Base-by-base conservation (phyloP, 106 monocot species). In the Phalaenopsis equestris region DNA sequence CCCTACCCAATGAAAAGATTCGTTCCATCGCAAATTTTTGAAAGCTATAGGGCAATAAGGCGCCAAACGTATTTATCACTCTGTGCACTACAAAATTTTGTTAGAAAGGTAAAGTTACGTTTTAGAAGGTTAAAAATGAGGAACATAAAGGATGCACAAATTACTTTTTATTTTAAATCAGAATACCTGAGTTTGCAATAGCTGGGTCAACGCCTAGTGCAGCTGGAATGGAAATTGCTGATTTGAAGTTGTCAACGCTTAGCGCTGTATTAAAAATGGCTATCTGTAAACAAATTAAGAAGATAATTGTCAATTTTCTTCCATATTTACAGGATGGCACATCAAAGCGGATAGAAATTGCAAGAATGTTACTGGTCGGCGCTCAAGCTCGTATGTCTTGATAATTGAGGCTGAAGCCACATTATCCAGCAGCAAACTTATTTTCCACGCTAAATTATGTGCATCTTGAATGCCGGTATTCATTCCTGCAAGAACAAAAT, bases 381-480 rank as follows among this genome's bases (percentile, higher is more conserved):
- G 98, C 84, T 99, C 98, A 42, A 73, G 81, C 77, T 99, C 98
- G 77, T 94, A 99, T 68, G 94, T 91, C 73, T 86, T 79, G 56
- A 95, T 82, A 61, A 99, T 87, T 75, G 89, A 89, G 18, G 80
- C 76, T 75, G 93, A 89, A 86, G 88, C 81, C 73, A 87, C 76
- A 78, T 87, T 83, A 82, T 83, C 79, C 23, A 86, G 41, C 36
- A 94, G 52, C 56, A 76, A 86, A 85, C 83, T 81, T 47, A 97
- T 82, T 82, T 97, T 97, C 96, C 96, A 97, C 17, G 96, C 96
- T 79, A 97, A 77, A 84, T 97, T 97, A 84, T 97, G 96, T 58
- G 86, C 94, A 91, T 99, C 98, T 78, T 99, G 98, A 82, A 99
- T 90, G 49, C 98, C 98, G 43, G 94, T 99, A 80, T 99, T 99